Evolutionary conservation across 495 filamentous ascomycete genomes (phyloP), one percentile per base, ranked within the genome.

Genomic region (Xylaria acuta): DNA sequence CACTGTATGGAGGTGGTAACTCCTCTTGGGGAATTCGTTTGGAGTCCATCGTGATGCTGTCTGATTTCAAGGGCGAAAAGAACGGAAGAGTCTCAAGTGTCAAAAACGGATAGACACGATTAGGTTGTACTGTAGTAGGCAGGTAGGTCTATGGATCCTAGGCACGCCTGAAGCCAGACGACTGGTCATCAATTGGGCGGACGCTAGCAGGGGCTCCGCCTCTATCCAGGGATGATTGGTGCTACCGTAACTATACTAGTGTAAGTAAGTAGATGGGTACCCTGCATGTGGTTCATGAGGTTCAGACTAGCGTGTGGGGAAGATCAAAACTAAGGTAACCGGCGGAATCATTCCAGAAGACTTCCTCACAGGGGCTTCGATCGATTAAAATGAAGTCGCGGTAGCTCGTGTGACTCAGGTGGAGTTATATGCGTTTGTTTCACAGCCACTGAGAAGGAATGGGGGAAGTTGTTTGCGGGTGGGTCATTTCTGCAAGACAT

Each of bases 1-100:
- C 45, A 64, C 45, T 75, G 76, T 83, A 83, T 40, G 82, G 76
- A 54, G 83, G 82, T 34, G 82, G 83, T 5, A 54, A 6, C 25
- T 62, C 69, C 47, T 74, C 76, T 8, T 74, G 49, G 1, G 32
- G 12, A 32, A 66, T 45, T 8, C 45, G 30, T 67, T 71, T 77
- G 51, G 54, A 65, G 58, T 78, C 74, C 77, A 75, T 76, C 11
- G 69, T 36, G 34, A 32, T 36, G 7, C 7, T 51, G 22, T 32
- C 9, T 30, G 18, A 27, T 54, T 54, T 18, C 14, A 18, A 12
- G 11, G 11, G n/a, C 12, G n/a, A 30, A 30, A 41, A 22, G 25
- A 43, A 58, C 30, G 4, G 6, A 41, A 45, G 1, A 30, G 25
- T 45, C 6, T 58, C 30, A 20, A 20, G 32, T n/a, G 6, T 36